These are phyloP conservation scores for Warburgia ugandensis DNA, from an alignment of 164 flowering plant species.

Conservation along the genomic window DNA sequence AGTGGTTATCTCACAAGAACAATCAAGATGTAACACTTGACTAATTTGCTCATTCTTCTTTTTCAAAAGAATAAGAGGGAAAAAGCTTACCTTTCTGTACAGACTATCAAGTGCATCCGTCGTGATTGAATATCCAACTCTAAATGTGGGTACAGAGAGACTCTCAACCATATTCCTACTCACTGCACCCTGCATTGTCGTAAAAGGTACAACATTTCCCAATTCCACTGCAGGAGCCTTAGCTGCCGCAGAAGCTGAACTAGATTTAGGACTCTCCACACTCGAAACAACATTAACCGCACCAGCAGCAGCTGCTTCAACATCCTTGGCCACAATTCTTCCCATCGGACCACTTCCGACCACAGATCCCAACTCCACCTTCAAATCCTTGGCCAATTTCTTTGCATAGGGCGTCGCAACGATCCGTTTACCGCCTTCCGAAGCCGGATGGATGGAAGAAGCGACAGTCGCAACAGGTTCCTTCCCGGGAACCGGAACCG, in stretches of 20 bases:
- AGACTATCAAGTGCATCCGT: constrained; percentile 85
- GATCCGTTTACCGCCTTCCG: constrained; percentile 78
- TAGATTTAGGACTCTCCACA: constrained; percentile 1
- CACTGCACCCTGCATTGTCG: constrained; percentile 93
- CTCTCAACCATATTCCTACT: constrained; percentile 94
- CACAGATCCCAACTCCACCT: constrained; percentile 59
- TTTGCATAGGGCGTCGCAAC: constrained; percentile 97
- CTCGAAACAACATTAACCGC: constrained; percentile 7
- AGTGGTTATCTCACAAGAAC: too few species aligned
- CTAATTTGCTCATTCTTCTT: too few species aligned
- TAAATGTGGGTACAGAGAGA: constrained; percentile 73
- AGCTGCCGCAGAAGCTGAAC: background rate
- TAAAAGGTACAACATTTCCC: constrained; percentile 65
- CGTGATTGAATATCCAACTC: constrained; percentile 88
- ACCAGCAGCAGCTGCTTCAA: constrained; percentile 59
- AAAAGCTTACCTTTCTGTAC: constrained; percentile 70
- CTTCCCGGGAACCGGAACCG: constrained; percentile 8
- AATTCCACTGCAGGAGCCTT: constrained; percentile 28
- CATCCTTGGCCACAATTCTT: constrained; percentile 90
- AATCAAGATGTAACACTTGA: background rate
- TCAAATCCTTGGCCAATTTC: constrained; percentile 84
- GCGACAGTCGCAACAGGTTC: constrained; percentile 1
- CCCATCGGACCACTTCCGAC: constrained; percentile 86
- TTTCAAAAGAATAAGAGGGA: background rate
- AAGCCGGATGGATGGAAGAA: constrained; percentile 63